Evolutionary conservation across 805 yeast genomes (phyloP).

Genomic region (Saturnispora dispora): DNA sequence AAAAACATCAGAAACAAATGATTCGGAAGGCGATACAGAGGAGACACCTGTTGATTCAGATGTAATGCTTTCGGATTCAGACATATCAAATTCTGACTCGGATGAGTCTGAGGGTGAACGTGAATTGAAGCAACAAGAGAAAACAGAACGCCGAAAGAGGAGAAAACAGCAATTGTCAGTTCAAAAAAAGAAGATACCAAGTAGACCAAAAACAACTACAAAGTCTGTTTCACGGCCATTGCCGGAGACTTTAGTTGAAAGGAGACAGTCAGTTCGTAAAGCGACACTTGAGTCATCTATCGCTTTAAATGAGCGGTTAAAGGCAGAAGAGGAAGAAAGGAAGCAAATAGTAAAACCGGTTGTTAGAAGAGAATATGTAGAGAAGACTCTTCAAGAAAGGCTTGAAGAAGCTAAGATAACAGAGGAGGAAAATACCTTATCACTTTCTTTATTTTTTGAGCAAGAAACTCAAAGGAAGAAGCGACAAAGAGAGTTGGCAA

Average conservation of each 20-base stretch:
- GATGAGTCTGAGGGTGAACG: slow-evolving; percentile 49
- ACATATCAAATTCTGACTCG: slow-evolving; percentile 38
- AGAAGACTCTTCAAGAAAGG: slow-evolving; percentile 61
- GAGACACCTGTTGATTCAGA: slow-evolving; percentile 28
- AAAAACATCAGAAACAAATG: slow-evolving; percentile 25
- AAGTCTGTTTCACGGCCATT: background rate
- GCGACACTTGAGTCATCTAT: slow-evolving; percentile 72
- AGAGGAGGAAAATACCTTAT: slow-evolving; percentile 63
- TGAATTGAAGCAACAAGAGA: slow-evolving; percentile 28
- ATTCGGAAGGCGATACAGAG: slow-evolving; percentile 3
- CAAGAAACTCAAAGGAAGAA: slow-evolving; percentile 77
- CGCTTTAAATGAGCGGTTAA: slow-evolving; percentile 63
- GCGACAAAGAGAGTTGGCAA: slow-evolving; percentile 62
- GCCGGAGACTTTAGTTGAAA: slow-evolving; percentile 18
- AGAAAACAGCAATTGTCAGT: slow-evolving; percentile 32
- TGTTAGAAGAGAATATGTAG: slow-evolving; percentile 30
- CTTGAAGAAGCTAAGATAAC: slow-evolving; percentile 81
- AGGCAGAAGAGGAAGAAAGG: slow-evolving; percentile 59
- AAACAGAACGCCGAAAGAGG: slow-evolving; percentile 29
- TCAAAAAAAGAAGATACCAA: slow-evolving; percentile 23
- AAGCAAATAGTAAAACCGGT: slow-evolving; percentile 24
- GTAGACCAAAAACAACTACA: slow-evolving; percentile 1
- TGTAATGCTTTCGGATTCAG: slow-evolving; percentile 50
- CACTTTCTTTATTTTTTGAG: slow-evolving; percentile 70
- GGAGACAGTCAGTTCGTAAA: slow-evolving; percentile 70